A percentile compares a stretch with the other conserved stretches of the same genome.
Evolutionary conservation across 352 stramenopile species (phyloP).

Genomic region (Phytophthora tentaculata): DNA sequence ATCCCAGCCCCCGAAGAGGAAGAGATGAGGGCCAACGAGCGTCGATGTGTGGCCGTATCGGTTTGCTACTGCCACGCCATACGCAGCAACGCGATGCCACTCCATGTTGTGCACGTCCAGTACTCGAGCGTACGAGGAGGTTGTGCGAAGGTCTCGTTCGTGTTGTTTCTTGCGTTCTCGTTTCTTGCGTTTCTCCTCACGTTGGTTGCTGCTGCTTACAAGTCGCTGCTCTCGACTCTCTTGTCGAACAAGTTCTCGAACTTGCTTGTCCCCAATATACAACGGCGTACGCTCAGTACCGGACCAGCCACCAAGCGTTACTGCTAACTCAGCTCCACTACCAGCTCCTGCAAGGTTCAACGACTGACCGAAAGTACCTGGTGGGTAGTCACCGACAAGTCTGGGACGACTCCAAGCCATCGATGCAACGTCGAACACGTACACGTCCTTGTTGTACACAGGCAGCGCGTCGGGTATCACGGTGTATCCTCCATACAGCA

Average conservation of each 20-base stretch:
- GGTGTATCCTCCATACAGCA: constrained; percentile 87
- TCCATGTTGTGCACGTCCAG: constrained; percentile 70
- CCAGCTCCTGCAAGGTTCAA: constrained; percentile 28
- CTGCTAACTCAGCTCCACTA: constrained; percentile 54
- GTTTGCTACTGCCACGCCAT: constrained; percentile 59
- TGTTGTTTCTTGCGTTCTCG: constrained; percentile 44
- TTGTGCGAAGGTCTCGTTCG: constrained; percentile 42
- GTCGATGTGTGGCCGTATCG: constrained; percentile 78
- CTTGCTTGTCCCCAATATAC: constrained; percentile 79
- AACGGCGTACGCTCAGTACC: constrained; percentile 77
- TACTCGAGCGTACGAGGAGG: constrained; percentile 64
- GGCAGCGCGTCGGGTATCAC: constrained; percentile 53
- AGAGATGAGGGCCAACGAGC: constrained; percentile 69
- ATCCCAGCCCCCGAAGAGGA: constrained; percentile 85
- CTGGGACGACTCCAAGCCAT: constrained; percentile 70
- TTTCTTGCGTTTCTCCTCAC: constrained; percentile 39
- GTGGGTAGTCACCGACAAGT: constrained; percentile 74
- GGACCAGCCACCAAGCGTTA: constrained; percentile 78
- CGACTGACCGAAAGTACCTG: constrained; percentile 68
- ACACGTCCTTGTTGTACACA: constrained; percentile 81
- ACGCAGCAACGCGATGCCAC: constrained; percentile 51
- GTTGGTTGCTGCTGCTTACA: constrained; percentile 32
- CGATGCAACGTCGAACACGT: constrained; percentile 63
- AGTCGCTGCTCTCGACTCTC: constrained; percentile 65
- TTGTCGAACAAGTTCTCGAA: constrained; percentile 62